phyloP scores from a whole-genome alignment of 306 rosid species.

The Lupinus albus region DNA sequence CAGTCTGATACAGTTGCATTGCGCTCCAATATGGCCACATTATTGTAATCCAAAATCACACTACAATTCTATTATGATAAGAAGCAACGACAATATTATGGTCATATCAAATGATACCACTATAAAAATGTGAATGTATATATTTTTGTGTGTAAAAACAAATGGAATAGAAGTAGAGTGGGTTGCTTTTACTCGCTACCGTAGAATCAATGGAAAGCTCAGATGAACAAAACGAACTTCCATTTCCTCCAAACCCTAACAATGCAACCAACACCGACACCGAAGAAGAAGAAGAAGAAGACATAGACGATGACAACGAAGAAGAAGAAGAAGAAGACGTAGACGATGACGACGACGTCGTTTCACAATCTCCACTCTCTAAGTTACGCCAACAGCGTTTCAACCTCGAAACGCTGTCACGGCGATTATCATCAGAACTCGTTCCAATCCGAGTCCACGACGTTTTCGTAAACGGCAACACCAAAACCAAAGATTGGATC shows the following conservation, averaged over 20 bases:
- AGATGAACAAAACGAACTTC: slow-evolving; percentile 44
- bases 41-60: no score
- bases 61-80: no score
- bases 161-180: no score
- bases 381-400: slow-evolving; percentile 53
- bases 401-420: slow-evolving; percentile 58
- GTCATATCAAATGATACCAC: no score
- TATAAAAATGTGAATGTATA: no score
- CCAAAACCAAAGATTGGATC: slow-evolving; percentile 75
- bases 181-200: no score
- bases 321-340: slow-evolving; percentile 42
- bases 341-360: slow-evolving; percentile 15
- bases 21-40: no score
- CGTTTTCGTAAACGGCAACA: slow-evolving; percentile 77
- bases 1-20: no score
- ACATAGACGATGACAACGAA: slow-evolving; percentile 39
- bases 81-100: no score
- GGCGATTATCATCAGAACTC: slow-evolving; percentile 62
- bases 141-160: no score
- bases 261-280: slow-evolving; percentile 44
- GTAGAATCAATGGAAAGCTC: slow-evolving; percentile 58
- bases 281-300: no score
- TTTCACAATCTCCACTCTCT: slow-evolving; percentile 44
- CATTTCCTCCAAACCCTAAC: slow-evolving; percentile 57
- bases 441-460: slow-evolving; percentile 87